Evolutionary conservation across 148 eudicot species (phyloP).

Genomic region (Silene uniflora): DNA sequence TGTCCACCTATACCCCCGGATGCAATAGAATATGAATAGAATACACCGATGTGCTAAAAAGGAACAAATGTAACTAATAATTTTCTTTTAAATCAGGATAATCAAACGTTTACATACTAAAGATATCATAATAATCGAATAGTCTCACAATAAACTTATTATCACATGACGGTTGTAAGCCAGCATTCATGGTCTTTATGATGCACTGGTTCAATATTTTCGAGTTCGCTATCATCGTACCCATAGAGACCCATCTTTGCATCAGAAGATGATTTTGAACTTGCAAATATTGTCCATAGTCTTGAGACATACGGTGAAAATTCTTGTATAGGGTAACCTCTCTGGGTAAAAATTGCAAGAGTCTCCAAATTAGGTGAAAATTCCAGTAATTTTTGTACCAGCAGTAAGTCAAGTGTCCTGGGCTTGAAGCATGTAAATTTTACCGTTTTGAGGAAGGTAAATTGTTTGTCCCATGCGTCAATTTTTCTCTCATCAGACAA

Average conservation of each 20-base stretch:
- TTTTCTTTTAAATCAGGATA: no score
- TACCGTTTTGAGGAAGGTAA: constrained; percentile 10
- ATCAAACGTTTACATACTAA: no score
- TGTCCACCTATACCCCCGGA: no score
- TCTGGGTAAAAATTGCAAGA: constrained; percentile 9
- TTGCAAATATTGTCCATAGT: background rate
- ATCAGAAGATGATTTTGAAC: constrained; percentile 8
- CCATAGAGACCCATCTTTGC: constrained; percentile 8
- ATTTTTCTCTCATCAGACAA: background rate
- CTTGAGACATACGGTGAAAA: background rate
- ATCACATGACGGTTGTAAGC: no score
- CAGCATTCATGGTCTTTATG: no score
- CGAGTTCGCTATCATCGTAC: no score
- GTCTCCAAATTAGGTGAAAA: constrained; percentile 7
- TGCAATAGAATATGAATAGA: no score
- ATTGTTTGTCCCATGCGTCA: background rate
- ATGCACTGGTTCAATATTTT: no score
- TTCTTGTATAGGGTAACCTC: background rate
- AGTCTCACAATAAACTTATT: no score
- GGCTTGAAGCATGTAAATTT: constrained; percentile 16
- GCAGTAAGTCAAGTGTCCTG: background rate
- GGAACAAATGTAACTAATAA: no score
- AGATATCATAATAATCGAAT: no score
- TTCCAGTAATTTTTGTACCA: constrained; percentile 9
- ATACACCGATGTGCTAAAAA: no score